Evolutionary conservation across 768 basidiomycete genomes (phyloP), one percentile per base, ranked within the genome.

Genomic region (Auriscalpium orientale): DNA sequence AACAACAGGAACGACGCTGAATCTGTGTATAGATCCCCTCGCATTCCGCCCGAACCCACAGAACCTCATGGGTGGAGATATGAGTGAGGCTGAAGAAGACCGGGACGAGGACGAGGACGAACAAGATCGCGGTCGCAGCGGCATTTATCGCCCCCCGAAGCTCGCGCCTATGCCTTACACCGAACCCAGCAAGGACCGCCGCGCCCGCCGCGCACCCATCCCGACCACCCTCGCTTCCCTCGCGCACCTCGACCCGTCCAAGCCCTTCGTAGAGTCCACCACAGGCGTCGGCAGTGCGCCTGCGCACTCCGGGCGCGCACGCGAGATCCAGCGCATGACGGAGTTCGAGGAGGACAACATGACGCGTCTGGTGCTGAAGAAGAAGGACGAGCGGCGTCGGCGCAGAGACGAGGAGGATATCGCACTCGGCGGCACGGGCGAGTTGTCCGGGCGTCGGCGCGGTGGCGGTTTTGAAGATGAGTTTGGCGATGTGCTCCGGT

Each of bases 271-370:
- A 20, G 90, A 92, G 66, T 80, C 87, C 9, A 81, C 85, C 0
- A 79, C 87, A 12, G 90, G 90, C 11, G 72, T 92, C 8, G 86
- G 89, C 12, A 74, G 77, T 16, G 77, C 79, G 28, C 80, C 84
- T 7, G 70, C 82, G 4, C 83, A 84, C 20, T 77, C 79, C 11
- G 79, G 79, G 22, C 87, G 93, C 20, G 90, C 89, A 10, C 80
- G 83, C 16, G 87, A 94, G 65, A 77, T 98, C 54, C 80, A 83
- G 61, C 80, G 83, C 7, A 81, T 97, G 71, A 83, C 81, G 51
- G 85, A 91, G 58, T 98, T 91, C 68, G 95, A 98, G 72, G 93
- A 95, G 68, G 91, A 91, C 47, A 94, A 95, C 70, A 91, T 98
- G 72, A 90, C 89, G 38, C 85, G 95, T 46, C 65, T 98, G 53